Evolutionary conservation across 139 green algal species (phyloP), one percentile per base, ranked within the genome.

Genomic region (Chlorella sp.): DNA sequence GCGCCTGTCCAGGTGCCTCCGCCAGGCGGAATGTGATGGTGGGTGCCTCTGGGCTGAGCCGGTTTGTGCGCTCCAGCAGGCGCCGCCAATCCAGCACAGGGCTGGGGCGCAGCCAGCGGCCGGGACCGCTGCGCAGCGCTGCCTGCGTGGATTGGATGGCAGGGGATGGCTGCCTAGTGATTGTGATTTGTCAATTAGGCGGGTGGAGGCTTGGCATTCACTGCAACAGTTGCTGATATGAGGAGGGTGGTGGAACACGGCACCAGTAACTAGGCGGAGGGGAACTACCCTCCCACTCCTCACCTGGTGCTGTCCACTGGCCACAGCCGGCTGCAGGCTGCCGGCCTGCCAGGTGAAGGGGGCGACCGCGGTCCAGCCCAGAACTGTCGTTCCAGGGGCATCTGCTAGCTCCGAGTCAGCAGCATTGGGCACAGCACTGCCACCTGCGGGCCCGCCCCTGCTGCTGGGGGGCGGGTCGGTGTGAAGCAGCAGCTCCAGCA

Each of bases 401-500:
- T 32, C 30, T 34, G n/a, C 17, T 4, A 20, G 23, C 28, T 51
- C 30, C n/a, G 51, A 6, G 1, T 6, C 3, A 21, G n/a, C 51
- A 18, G 21, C 30, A 51, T 18, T 51, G 32, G 67, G 28, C n/a
- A 51, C 44, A 51, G 7, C 44, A 51, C n/a, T n/a, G n/a, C n/a
- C n/a, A n/a, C n/a, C 5, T 30, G 32, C 28, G 6, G 18, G 30
- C 25, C 32, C 17, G 32, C 9, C 7, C 9, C 23, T 30, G 75
- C 56, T 56, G 56, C 56, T 65, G 75, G 51, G 25, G 4, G 67
- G 34, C 74, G 18, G 47, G 4, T 72, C 32, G 11, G 26, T 38
- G 32, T 32, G 16, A 56, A 85, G 69, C 80, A 94, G 30, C 51
- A 95, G 84, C 88, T 95, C 91, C 32, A 94, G 38, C 47, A 94